Base-by-base conservation (phyloP, 75 land plant species). In the Cryptomeria japonica region DNA sequence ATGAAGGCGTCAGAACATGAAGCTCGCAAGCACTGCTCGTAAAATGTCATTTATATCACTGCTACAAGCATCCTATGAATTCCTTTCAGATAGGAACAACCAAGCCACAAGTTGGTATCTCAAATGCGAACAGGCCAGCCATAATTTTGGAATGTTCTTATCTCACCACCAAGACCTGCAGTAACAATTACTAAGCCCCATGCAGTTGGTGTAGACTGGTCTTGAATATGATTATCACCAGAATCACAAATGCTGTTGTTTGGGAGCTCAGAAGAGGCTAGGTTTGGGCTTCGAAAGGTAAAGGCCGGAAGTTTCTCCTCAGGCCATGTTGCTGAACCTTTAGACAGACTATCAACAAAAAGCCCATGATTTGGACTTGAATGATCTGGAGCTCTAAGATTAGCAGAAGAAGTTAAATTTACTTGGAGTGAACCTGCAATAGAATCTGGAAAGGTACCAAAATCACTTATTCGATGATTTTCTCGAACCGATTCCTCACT, bases 121-220 rank as follows among this genome's bases (percentile, higher is more conserved):
- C 78, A 93, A 22, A 90, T 77, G 22, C 87, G 90, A 87, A 94
- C 87, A 53, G 96, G 95, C 51, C 92, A 89, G 25, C 99, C 99
- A 92, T 95, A 96, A 90, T 98, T 98, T 79, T 97, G 99, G 89
- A 92, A 98, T 28, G 93, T 92, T 87, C 89, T 90, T 18, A 98
- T 93, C 88, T 95, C 96, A 14, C 99, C 99, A 47, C 91, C 89
- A 38, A 93, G 89, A 18, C 99, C 93, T 37, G 96, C 99, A 11
- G 99, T 96, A 41, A 97, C 97, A 87, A 98, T 95, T 51, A 98
- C 99, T 90, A 96, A 80, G 14, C 97, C 96, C 99, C 96, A 95
- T 11, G 96, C 95, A 14, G 95, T 90, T 79, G 28, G 83, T 85
- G 18, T 76, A 87, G 77, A 31, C 61, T 34, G 73, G 37, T 75